Conservation (phyloP, 306 rosid species). For the Notholithocarpus densiflorus region DNA sequence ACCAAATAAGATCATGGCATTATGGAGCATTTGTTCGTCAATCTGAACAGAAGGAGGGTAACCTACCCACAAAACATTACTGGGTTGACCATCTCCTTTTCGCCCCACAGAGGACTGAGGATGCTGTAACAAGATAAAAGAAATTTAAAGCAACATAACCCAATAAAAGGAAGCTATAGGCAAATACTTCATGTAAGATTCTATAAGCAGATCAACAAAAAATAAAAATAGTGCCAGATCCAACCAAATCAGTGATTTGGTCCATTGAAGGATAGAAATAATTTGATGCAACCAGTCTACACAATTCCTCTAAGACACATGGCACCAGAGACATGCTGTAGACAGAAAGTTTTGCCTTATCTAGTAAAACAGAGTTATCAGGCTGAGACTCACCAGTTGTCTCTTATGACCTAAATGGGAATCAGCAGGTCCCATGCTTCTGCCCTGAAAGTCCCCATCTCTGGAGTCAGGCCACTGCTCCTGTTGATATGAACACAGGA, state of each 20-base stretch:
- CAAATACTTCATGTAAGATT: not conserved
- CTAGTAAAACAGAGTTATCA: conserved; percentile 4
- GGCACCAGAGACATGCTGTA: not conserved
- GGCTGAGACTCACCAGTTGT: conserved; percentile 52
- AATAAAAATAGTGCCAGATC: not conserved
- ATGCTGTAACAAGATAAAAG: conserved; percentile 45
- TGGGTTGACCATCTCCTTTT: conserved; percentile 69
- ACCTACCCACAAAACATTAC: conserved; percentile 82
- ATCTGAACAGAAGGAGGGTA: conserved; percentile 92
- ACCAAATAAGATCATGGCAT: conserved; percentile 98
- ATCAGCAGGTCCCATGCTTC: conserved; percentile 53
- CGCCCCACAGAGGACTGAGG: conserved; percentile 54
- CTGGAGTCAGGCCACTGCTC: conserved; percentile 67
- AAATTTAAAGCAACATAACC: conserved; percentile 1
- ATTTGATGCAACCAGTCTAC: conserved; percentile 1
- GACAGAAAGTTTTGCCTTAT: not conserved
- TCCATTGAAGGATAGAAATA: not conserved
- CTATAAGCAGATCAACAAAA: not conserved
- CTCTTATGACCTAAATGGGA: conserved; percentile 64
- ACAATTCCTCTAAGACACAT: conserved; percentile 4
- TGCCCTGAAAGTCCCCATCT: conserved; percentile 67
- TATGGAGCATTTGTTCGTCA: conserved; percentile 99
- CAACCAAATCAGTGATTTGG: not conserved
- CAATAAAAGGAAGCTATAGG: not conserved
- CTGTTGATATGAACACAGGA: conserved; percentile 39